Percentiles rank a stretch among this genome's conserved stretches.
Conservation (phyloP, 2,329 filamentous ascomycete genomes). For the Ascosphaera apis region DNA sequence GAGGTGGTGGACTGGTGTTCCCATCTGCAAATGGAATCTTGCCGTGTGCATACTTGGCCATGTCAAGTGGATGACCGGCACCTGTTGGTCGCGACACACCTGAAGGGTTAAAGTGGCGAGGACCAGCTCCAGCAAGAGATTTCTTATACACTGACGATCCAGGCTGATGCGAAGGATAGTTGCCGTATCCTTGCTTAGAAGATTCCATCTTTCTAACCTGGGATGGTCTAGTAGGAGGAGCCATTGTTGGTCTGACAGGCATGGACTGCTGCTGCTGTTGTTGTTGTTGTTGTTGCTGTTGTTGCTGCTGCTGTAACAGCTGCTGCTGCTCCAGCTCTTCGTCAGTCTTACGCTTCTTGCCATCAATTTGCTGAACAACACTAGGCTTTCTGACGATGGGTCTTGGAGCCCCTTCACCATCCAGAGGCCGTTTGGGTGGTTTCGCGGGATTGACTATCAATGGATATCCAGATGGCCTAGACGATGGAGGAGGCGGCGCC, state of each 20-base stretch:
- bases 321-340: slow-evolving; percentile 40
- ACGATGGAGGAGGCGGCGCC: slow-evolving; percentile 36
- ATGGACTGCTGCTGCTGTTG: background rate
- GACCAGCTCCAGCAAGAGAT: slow-evolving; percentile 2
- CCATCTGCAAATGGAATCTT: slow-evolving; percentile 71
- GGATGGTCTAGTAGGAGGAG: slow-evolving; percentile 65
- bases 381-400: slow-evolving; percentile 16
- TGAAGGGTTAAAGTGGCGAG: slow-evolving; percentile 28
- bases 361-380: slow-evolving; percentile 42
- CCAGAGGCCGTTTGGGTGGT: slow-evolving; percentile 49
- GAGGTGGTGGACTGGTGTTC: slow-evolving; percentile 35
- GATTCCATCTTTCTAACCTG: slow-evolving; percentile 42
- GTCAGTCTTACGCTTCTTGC: slow-evolving; percentile 61
- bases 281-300: background rate
- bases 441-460: slow-evolving; percentile 38
- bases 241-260: slow-evolving; percentile 45
- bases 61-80: slow-evolving; percentile 49
- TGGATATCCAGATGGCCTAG: slow-evolving; percentile 8
- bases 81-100: slow-evolving; percentile 19
- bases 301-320: slow-evolving; percentile 11
- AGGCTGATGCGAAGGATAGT: background rate
- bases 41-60: slow-evolving; percentile 72
- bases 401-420: slow-evolving; percentile 31
- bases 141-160: slow-evolving; percentile 9
- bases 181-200: slow-evolving; percentile 11